Base-by-base conservation (phyloP, 441 rosid genomes). In the Mallotus repandus region DNA sequence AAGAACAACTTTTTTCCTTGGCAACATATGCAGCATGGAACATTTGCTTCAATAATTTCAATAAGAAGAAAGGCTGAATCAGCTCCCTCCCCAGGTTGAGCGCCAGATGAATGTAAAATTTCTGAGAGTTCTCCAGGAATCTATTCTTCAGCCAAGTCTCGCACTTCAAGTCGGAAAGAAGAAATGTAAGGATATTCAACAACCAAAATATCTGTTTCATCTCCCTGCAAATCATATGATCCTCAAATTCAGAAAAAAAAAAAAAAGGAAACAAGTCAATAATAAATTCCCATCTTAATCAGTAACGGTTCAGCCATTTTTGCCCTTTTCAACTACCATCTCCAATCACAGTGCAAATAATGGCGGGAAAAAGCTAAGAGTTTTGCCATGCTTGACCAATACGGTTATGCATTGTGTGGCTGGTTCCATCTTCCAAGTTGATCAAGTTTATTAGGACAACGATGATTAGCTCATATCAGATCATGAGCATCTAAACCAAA, bases 191-290 rank as follows among this genome's bases (percentile, higher is more conserved):
- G 60, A 48, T 41, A 72, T 12, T 48, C 57, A 70, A 73, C 66
- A n/a, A 14, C 63, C 25, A 19, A 3, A 18, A 48, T 19, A 66
- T 62, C 68, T 52, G 29, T 41, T 43, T 38, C 7, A 13, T 48
- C 61, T 78, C 54, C 54, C 78, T 82, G 85, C 69, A 77, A 70
- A 78, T 70, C 35, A 66, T 0, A 29, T 29, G 32, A 59, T 19
- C 41, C 59, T 45, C 21, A 46, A 38, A 63, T 65, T 68, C 66
- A 71, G 66, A 65, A 46, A 29, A 29, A 21, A 66, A 54, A 65
- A 46, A 29, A 29, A 21, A 66, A 54, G 13, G 29, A 35, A 13
- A 60, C 9, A 56, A 52, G 76, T 18, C 57, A 5, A 21, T 19
- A 48, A 32, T 15, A 38, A 41, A 72, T 50, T 19, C 59, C 9